These are phyloP conservation scores for Heimioporus sp. DNA, from an alignment of 768 basidiomycete species.

Conservation along the genomic window DNA sequence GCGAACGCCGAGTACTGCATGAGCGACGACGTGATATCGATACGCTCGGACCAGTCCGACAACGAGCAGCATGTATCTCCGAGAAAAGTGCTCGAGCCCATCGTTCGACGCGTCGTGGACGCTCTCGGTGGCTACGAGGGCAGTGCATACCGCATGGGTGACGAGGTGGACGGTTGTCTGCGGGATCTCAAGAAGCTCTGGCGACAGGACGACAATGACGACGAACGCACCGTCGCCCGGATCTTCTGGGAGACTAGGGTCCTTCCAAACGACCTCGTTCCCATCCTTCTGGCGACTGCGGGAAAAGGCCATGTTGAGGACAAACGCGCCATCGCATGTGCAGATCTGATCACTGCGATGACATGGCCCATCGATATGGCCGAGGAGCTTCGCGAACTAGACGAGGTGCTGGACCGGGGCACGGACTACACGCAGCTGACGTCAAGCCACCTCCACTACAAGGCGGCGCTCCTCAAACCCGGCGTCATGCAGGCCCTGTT, in stretches of 20 bases:
- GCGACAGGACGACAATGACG: conserved; percentile 96
- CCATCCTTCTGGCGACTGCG: conserved; percentile 79
- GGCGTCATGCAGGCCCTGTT: conserved; percentile 72
- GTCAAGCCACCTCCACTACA: conserved; percentile 85
- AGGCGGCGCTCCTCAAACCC: conserved; percentile 64
- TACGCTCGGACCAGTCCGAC: conserved; percentile 28
- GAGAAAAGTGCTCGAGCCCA: conserved; percentile 59
- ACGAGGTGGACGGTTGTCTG: conserved; percentile 79
- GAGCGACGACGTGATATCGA: conserved; percentile 35
- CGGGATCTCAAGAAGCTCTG: conserved; percentile 95
- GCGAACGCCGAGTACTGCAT: conserved; percentile 7
- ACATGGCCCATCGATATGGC: conserved; percentile 99
- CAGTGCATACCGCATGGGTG: conserved; percentile 70
- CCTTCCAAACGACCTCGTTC: conserved; percentile 82
- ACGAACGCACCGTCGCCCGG: conserved; percentile 92
- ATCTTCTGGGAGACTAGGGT: conserved; percentile 90
- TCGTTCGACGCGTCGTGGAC: conserved; percentile 72
- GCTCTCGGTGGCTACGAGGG: conserved; percentile 77
- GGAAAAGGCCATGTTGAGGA: conserved; percentile 78
- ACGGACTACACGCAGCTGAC: conserved; percentile 88
- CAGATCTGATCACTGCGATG: conserved; percentile 93
- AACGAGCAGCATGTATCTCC: conserved; percentile 35
- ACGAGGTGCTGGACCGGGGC: conserved; percentile 72
- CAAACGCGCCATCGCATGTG: conserved; percentile 77
- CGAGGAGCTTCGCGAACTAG: conserved; percentile 89